Percentiles rank a stretch among this genome's conserved stretches.
phyloP scores from a whole-genome alignment of 2,329 filamentous ascomycete species.

The Pyricularia pennisetigena region DNA sequence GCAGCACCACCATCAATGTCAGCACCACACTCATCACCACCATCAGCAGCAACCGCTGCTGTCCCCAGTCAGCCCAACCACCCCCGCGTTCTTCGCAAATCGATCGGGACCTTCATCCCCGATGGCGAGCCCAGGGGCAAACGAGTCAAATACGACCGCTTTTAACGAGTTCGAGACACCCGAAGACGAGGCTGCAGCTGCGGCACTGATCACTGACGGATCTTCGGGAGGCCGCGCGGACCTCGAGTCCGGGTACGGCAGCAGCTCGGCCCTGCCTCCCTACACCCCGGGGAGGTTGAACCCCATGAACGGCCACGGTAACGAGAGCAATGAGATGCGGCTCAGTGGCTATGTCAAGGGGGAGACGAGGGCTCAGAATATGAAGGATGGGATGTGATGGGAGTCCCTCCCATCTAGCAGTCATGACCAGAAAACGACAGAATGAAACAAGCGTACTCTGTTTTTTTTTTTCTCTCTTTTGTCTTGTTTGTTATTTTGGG shows the following conservation, averaged over 20 bases:
- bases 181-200: constrained; percentile 15
- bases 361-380: constrained; percentile 23
- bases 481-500: neutral
- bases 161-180: constrained; percentile 4
- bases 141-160: neutral
- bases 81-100: constrained; percentile 6
- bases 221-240: neutral
- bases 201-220: constrained; percentile 21
- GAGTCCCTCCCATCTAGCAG: neutral
- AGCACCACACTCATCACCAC: constrained; percentile 5
- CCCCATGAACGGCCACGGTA: constrained; percentile 22
- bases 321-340: constrained; percentile 24
- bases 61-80: constrained; percentile 2
- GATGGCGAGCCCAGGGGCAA: neutral
- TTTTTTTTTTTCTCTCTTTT: neutral
- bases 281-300: constrained; percentile 19
- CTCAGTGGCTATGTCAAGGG: constrained; percentile 27
- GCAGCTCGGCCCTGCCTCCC: constrained; percentile 16
- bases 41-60: neutral
- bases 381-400: constrained; percentile 16
- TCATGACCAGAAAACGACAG: neutral
- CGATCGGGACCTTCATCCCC: constrained; percentile 3
- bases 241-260: neutral
- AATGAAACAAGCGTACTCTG: neutral
- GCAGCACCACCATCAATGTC: neutral